Evolutionary conservation across 441 rosid genomes (phyloP), one percentile per base, ranked within the genome.

Genomic region (Isatis lusitanica): DNA sequence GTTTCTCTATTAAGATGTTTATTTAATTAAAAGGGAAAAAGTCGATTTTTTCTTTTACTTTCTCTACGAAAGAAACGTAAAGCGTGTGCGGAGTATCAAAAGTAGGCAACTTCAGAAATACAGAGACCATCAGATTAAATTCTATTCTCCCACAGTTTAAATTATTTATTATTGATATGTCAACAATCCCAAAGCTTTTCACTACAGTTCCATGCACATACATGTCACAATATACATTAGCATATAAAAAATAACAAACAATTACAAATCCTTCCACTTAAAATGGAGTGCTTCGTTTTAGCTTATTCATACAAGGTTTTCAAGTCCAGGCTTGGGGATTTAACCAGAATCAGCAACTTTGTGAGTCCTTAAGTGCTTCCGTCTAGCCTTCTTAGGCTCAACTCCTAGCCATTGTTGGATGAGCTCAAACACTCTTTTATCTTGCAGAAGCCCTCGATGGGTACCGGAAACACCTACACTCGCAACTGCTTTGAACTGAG

Each of bases 381-480:
- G 36, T 52, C 42, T 71, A 61, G 67, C 33, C 76, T 73, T 80
- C 69, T 71, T 77, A 52, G 76, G 80, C 55, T 85, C 93, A 39
- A 81, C 82, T 71, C 90, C 97, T 64, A 90, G 63, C 98, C 98
- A 93, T 62, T 77, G 87, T 52, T 80, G 81, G 57, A 93, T 77
- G 59, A 76, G 83, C 59, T 83, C 44, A 76, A 86, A 87, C 36
- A 87, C 91, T 4, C 74, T 80, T 52, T 81, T 35, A 71, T 90
- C 85, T 0, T 79, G 38, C 16, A 92, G 84, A 50, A 93, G 82
- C 47, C 83, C 90, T 0, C 97, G 85, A 73, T 93, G 97, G 65
- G 71, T 78, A 1, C 84, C 92, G 0, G 84, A 77, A 11, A 90
- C 75, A 69, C 93, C 97, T 7, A 81, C 87, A 66, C 93, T 86